phyloP scores from a whole-genome alignment of 441 rosid species.

The Rhodomyrtus psidioides region DNA sequence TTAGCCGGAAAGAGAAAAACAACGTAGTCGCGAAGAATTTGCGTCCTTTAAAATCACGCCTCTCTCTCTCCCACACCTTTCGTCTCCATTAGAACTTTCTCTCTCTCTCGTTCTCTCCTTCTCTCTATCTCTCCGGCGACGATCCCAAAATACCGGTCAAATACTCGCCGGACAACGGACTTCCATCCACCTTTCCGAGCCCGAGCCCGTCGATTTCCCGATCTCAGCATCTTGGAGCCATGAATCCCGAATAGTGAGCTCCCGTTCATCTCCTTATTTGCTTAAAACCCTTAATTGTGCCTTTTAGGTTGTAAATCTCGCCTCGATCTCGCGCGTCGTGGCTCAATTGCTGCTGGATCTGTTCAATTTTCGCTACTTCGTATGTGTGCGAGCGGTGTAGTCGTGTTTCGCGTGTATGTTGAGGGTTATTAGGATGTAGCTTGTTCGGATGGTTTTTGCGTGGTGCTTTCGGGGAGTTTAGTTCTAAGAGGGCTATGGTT shows the following conservation, averaged over 20 bases:
- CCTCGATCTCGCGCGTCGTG: background rate
- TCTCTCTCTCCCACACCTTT: background rate
- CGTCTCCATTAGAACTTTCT: too few species aligned
- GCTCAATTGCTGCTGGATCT: background rate
- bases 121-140: constrained; percentile 9
- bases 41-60: background rate
- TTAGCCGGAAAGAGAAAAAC: background rate
- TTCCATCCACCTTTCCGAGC: background rate
- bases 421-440: background rate
- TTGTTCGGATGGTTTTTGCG: background rate
- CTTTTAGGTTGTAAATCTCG: background rate
- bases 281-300: background rate
- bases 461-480: background rate
- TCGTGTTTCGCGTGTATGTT: background rate
- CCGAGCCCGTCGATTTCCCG: background rate
- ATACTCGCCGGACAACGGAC: background rate
- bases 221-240: constrained; percentile 22
- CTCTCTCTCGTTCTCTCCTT: too few species aligned
- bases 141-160: constrained; percentile 2
- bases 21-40: background rate
- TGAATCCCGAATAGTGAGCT: constrained; percentile 96
- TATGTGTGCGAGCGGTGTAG: background rate
- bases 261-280: background rate
- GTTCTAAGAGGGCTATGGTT: background rate
- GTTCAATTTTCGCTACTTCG: background rate